phyloP scores from a whole-genome alignment of 2,329 filamentous ascomycete genomes.

The Neonectria hederae region DNA sequence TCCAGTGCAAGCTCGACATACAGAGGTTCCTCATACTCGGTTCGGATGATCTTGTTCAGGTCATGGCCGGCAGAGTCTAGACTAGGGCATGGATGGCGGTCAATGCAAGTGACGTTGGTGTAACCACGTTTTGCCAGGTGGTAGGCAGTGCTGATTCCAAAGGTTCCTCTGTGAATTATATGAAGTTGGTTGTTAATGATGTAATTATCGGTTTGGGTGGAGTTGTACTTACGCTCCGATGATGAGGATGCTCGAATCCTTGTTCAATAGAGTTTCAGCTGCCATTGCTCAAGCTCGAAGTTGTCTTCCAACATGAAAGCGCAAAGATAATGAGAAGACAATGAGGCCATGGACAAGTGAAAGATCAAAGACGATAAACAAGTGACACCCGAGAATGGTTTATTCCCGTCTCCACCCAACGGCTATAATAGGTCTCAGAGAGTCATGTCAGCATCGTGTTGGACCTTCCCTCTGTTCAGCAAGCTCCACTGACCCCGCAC shows the following conservation, averaged over 20 bases:
- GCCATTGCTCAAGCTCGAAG: neutral
- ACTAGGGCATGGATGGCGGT: constrained; percentile 33
- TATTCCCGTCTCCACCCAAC: neutral
- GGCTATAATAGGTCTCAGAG: neutral
- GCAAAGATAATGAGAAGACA: neutral
- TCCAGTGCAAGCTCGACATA: constrained; percentile 20
- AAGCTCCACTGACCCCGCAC: neutral
- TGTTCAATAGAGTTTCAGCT: neutral
- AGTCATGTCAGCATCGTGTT: neutral
- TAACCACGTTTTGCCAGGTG: constrained; percentile 27
- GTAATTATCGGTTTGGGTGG: neutral
- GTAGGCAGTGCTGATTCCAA: constrained; percentile 22
- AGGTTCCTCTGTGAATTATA: constrained; percentile 8
- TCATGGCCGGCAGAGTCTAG: constrained; percentile 33
- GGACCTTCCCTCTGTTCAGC: neutral
- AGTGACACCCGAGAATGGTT: neutral
- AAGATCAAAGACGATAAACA: neutral
- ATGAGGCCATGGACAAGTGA: neutral
- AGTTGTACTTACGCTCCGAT: constrained; percentile 19
- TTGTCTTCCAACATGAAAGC: neutral
- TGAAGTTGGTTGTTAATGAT: neutral
- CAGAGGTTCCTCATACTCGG: constrained; percentile 25
- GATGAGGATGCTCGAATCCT: constrained; percentile 19
- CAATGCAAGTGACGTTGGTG: constrained; percentile 27
- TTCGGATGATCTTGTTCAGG: constrained; percentile 29